These are phyloP conservation scores for Pichia paraexigua DNA, from an alignment of 805 yeast genomes.

Conservation along the genomic window DNA sequence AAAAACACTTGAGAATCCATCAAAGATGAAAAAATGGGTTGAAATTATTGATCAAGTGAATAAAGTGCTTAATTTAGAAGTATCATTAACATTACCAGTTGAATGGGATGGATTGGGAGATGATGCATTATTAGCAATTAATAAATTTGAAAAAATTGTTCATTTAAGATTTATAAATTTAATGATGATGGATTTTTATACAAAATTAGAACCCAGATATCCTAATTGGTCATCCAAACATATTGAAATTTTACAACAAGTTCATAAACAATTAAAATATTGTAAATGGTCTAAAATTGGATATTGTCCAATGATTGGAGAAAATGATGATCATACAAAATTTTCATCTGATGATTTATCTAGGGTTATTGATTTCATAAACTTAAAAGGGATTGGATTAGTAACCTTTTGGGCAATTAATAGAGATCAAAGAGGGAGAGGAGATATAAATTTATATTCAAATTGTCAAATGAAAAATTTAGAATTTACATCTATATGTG, in stretches of 20 bases:
- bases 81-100: conserved; percentile 25
- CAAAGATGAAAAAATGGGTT: conserved; percentile 10
- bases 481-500: conserved; percentile 15
- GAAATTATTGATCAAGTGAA: neutral
- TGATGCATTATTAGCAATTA: conserved; percentile 14
- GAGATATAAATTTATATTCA: conserved; percentile 15
- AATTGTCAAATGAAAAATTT: conserved; percentile 18
- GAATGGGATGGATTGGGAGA: conserved; percentile 21
- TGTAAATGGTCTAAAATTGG: conserved; percentile 21
- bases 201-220: conserved; percentile 14
- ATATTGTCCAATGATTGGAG: conserved; percentile 29
- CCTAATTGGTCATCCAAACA: conserved; percentile 25
- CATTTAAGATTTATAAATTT: conserved; percentile 15
- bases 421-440: conserved; percentile 22
- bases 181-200: conserved; percentile 29
- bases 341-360: conserved; percentile 21
- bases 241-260: conserved; percentile 16
- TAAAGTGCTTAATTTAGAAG: neutral
- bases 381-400: conserved; percentile 16
- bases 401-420: conserved; percentile 28
- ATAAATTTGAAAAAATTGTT: conserved; percentile 10
- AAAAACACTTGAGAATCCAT: conserved; percentile 8
- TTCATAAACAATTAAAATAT: conserved; percentile 12
- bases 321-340: conserved; percentile 23
- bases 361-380: conserved; percentile 15